Evolutionary conservation across 495 filamentous ascomycete species (phyloP).

Genomic region (Cercophora sp.): DNA sequence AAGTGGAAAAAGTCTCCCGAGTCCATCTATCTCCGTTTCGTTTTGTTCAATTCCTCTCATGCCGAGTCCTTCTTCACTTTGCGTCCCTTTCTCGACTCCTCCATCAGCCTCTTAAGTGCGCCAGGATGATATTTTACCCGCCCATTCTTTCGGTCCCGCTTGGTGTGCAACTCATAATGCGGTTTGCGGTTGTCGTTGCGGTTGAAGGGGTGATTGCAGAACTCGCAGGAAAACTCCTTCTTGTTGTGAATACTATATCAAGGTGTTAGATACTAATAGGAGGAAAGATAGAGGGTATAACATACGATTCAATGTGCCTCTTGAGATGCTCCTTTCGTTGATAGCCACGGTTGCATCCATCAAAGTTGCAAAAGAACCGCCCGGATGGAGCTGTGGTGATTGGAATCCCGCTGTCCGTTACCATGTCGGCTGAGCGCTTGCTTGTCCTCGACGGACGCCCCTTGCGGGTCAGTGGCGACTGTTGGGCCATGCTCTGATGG

Average conservation of each 20-base stretch:
- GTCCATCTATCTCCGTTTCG: too few relatives aligned
- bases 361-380: slow-evolving; percentile 23
- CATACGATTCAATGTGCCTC: slow-evolving; percentile 56
- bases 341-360: slow-evolving; percentile 44
- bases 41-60: not conserved
- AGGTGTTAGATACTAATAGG: too few relatives aligned
- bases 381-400: slow-evolving; percentile 22
- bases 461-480: not conserved
- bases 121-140: slow-evolving; percentile 28
- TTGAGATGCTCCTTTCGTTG: slow-evolving; percentile 63
- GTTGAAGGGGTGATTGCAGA: slow-evolving; percentile 17
- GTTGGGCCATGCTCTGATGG: slow-evolving; percentile 30
- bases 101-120: slow-evolving; percentile 23
- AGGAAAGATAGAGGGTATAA: not conserved
- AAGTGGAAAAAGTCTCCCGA: too few relatives aligned
- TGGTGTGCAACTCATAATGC: slow-evolving; percentile 39
- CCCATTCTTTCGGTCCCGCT: slow-evolving; percentile 17
- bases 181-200: slow-evolving; percentile 33
- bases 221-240: slow-evolving; percentile 17
- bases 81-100: slow-evolving; percentile 11
- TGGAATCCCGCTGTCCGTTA: slow-evolving; percentile 10
- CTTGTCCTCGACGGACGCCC: slow-evolving; percentile 6
- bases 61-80: not conserved
- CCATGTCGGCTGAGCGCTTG: not conserved
- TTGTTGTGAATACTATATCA: too few relatives aligned